These are phyloP conservation scores for Ampelocalamus luodianensis DNA, from an alignment of 176 grass and related monocot species.

Conservation along the genomic window DNA sequence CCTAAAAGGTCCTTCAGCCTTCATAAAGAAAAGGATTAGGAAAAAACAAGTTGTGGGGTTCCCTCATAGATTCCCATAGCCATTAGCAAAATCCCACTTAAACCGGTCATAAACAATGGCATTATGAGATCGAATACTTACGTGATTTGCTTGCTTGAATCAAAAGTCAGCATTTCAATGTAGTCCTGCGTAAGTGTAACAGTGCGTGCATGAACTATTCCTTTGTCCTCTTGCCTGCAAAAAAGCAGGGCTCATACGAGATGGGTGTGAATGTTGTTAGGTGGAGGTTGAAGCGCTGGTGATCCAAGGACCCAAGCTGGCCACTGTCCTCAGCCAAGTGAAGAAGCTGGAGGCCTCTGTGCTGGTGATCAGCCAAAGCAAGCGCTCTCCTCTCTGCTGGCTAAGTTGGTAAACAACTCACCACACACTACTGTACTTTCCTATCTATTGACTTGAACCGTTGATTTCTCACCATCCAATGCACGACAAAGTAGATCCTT, in stretches of 20 bases:
- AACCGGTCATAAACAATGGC: conserved; percentile 31
- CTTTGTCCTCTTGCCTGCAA: conserved; percentile 36
- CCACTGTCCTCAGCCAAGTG: conserved; percentile 76
- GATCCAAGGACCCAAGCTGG: conserved; percentile 76
- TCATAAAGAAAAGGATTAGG: conserved; percentile 5
- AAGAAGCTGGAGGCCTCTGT: conserved; percentile 86
- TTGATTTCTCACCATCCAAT: too few species aligned
- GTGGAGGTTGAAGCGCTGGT: conserved; percentile 83
- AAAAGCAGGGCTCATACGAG: conserved; percentile 21
- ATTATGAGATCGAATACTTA: not conserved
- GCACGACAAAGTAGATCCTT: too few species aligned
- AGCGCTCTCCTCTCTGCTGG: conserved; percentile 63
- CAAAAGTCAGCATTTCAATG: conserved; percentile 36
- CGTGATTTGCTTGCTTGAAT: conserved; percentile 39
- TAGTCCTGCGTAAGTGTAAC: conserved; percentile 23
- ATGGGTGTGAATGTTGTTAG: conserved; percentile 57
- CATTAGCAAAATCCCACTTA: conserved; percentile 15
- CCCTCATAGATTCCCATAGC: not conserved
- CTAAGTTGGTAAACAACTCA: conserved; percentile 53
- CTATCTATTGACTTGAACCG: too few species aligned
- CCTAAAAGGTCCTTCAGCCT: conserved; percentile 33
- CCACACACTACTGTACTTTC: not conserved
- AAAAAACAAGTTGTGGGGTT: conserved; percentile 7
- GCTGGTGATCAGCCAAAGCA: conserved; percentile 72
- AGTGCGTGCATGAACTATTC: conserved; percentile 42